Conservation (phyloP, 192 early-diverging fungal genomes). For the Backusella macrospora region DNA sequence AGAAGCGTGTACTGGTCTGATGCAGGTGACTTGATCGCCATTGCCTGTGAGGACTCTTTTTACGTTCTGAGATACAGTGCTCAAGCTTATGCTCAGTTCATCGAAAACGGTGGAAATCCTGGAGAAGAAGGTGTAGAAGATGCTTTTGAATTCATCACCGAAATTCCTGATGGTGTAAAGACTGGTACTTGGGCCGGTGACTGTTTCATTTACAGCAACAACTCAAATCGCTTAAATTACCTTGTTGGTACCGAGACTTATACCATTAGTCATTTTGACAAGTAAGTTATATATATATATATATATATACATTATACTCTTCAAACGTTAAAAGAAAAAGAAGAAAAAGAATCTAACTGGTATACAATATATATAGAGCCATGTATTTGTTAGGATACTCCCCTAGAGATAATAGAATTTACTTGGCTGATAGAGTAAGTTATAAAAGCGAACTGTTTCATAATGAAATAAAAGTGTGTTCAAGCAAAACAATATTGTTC, state of each 20-base stretch:
- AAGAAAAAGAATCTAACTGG: background rate
- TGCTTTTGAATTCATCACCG: slow-evolving; percentile 93
- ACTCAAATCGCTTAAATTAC: slow-evolving; percentile 91
- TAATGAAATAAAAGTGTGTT: background rate
- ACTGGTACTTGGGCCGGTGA: slow-evolving; percentile 98
- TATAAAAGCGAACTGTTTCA: background rate
- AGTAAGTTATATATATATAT: slow-evolving; percentile 46
- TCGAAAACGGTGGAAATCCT: slow-evolving; percentile 67
- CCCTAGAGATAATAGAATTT: slow-evolving; percentile 91
- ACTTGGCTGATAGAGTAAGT: slow-evolving; percentile 83
- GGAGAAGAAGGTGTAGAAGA: slow-evolving; percentile 96
- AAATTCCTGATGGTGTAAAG: slow-evolving; percentile 90
- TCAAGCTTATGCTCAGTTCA: slow-evolving; percentile 75
- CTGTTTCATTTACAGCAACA: slow-evolving; percentile 97
- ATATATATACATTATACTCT: background rate
- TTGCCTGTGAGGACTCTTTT: slow-evolving; percentile 91
- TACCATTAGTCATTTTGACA: slow-evolving; percentile 96
- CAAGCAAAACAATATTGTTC: background rate
- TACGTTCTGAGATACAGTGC: slow-evolving; percentile 95
- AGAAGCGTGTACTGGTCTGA: slow-evolving; percentile 96
- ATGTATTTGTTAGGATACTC: slow-evolving; percentile 96
- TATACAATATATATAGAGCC: slow-evolving; percentile 46
- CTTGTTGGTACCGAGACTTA: slow-evolving; percentile 93
- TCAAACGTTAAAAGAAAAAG: too few species aligned
- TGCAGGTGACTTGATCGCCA: slow-evolving; percentile 87